These are phyloP conservation scores for Strobilomyces echinocephalus DNA, from an alignment of 768 basidiomycete genomes.

Conservation along the genomic window DNA sequence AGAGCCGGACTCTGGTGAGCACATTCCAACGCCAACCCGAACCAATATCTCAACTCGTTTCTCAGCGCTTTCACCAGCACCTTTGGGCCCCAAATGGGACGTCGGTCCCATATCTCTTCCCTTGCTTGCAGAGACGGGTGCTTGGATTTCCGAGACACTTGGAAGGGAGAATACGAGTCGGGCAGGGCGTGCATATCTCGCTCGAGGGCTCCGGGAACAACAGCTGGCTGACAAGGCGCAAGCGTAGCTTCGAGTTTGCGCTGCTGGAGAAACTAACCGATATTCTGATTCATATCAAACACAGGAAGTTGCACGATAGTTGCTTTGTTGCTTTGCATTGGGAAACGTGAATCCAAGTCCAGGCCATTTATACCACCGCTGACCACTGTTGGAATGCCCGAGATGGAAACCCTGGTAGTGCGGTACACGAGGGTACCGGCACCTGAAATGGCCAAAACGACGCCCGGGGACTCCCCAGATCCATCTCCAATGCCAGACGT, in stretches of 20 bases:
- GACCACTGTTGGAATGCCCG: too few relatives aligned
- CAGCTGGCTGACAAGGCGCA: conserved; percentile 15
- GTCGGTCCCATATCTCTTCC: conserved; percentile 52
- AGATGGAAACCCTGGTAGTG: not conserved
- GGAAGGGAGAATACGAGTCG: conserved; percentile 69
- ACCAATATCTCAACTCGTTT: not conserved
- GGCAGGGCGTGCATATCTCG: conserved; percentile 67
- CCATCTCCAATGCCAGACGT: too few relatives aligned
- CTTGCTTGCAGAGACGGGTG: conserved; percentile 69
- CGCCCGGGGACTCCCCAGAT: too few relatives aligned
- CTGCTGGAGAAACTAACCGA: not conserved
- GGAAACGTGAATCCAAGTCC: not conserved
- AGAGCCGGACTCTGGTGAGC: conserved; percentile 19
- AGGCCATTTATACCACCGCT: too few relatives aligned
- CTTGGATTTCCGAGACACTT: conserved; percentile 73
- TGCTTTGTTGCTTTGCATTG: too few relatives aligned
- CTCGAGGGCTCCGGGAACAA: conserved; percentile 40
- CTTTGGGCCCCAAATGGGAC: conserved; percentile 20
- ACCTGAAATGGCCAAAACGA: too few relatives aligned
- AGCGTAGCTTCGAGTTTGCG: conserved; percentile 1
- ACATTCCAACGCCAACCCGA: not conserved
- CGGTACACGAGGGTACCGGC: not conserved
- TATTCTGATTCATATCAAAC: not conserved
- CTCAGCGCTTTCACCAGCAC: too few relatives aligned
- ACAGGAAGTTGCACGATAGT: not conserved